Percentiles rank a stretch among this genome's conserved stretches.
Evolutionary conservation across 768 basidiomycete genomes (phyloP).

Genomic region (Lentinula raphanica): DNA sequence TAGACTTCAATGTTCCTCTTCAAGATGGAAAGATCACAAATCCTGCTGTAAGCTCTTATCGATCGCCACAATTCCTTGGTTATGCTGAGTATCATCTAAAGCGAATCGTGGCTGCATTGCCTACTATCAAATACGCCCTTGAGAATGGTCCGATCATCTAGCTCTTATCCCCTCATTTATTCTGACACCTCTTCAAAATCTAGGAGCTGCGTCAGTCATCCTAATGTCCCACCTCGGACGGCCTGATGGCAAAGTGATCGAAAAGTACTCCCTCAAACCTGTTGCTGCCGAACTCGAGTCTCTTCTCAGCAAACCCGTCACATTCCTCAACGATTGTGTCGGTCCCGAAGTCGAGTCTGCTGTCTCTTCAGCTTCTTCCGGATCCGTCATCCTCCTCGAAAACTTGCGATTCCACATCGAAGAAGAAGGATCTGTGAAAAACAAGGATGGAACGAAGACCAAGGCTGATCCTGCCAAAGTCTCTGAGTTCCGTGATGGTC

Average conservation of each 20-base stretch:
- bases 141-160: slow-evolving; percentile 54
- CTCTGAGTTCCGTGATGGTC: slow-evolving; percentile 75
- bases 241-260: slow-evolving; percentile 85
- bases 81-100: slow-evolving; percentile 27
- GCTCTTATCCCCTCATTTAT: neutral
- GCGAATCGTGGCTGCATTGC: slow-evolving; percentile 96
- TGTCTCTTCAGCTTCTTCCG: slow-evolving; percentile 57
- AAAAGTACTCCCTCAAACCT: slow-evolving; percentile 87
- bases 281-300: slow-evolving; percentile 77
- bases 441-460: slow-evolving; percentile 89
- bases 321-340: slow-evolving; percentile 81
- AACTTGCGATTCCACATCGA: slow-evolving; percentile 98
- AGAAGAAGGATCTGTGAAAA: slow-evolving; percentile 93
- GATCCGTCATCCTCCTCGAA: slow-evolving; percentile 86
- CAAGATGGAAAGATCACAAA: slow-evolving; percentile 92
- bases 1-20: slow-evolving; percentile 95
- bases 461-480: slow-evolving; percentile 87
- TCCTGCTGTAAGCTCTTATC: slow-evolving; percentile 67
- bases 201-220: slow-evolving; percentile 77
- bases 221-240: slow-evolving; percentile 99
- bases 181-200: slow-evolving; percentile 12
- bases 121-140: slow-evolving; percentile 91
- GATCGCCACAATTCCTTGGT: slow-evolving; percentile 4
- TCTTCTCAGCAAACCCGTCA: slow-evolving; percentile 67
- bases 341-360: slow-evolving; percentile 80